Evolutionary conservation across 805 yeast species (phyloP).

Genomic region (Vanderwaltozyma yarrowii): DNA sequence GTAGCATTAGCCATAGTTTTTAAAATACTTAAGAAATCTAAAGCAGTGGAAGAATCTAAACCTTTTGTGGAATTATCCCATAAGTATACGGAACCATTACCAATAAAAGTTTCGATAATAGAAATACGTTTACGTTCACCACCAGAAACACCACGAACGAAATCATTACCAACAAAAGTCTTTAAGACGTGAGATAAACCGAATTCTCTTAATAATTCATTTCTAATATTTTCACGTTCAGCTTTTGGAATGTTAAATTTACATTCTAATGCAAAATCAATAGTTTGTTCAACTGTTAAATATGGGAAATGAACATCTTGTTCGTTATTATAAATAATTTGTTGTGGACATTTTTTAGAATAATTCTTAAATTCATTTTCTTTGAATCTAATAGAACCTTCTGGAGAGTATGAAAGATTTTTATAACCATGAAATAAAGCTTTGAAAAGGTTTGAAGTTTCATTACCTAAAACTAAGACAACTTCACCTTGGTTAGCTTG

Average conservation of each 20-base stretch:
- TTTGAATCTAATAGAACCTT: constrained; percentile 16
- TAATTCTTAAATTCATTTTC: constrained; percentile 15
- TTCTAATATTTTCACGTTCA: constrained; percentile 20
- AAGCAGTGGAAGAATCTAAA: constrained; percentile 41
- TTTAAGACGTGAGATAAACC: constrained; percentile 44
- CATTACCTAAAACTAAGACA: constrained; percentile 20
- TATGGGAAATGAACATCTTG: constrained; percentile 48
- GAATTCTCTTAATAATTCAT: constrained; percentile 24
- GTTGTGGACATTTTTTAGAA: constrained; percentile 18
- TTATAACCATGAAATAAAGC: constrained; percentile 15
- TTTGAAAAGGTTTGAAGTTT: constrained; percentile 19
- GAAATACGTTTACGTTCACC: constrained; percentile 61
- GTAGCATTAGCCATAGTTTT: constrained; percentile 33
- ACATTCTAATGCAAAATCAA: constrained; percentile 44
- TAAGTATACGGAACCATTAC: constrained; percentile 38
- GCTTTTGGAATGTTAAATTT: constrained; percentile 23
- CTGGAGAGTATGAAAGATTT: constrained; percentile 12
- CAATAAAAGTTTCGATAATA: constrained; percentile 46
- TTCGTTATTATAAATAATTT: constrained; percentile 37
- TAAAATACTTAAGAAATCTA: constrained; percentile 36
- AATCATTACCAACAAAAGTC: constrained; percentile 55
- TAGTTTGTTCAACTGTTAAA: constrained; percentile 45
- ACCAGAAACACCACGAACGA: constrained; percentile 55
- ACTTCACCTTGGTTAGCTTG: constrained; percentile 21
- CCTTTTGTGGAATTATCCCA: constrained; percentile 48